A percentile compares a stretch with the other conserved stretches of the same genome.
phyloP scores from a whole-genome alignment of 1,139 yeast genomes.

The Insectozyma bohioensis region DNA sequence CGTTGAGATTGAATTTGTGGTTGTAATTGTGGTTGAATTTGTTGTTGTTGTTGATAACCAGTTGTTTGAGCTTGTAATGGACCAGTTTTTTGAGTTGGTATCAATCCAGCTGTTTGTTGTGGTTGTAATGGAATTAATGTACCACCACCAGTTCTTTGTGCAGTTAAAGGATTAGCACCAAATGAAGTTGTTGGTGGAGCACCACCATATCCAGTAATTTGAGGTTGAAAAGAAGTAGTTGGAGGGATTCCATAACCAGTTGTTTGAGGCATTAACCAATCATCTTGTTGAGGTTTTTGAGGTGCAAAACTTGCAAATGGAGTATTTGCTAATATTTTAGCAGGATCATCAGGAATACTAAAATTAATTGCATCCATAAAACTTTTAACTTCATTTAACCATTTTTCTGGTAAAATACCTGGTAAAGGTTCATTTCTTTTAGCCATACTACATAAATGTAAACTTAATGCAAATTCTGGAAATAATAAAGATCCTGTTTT shows the following conservation, averaged over 20 bases:
- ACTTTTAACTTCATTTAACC: slow-evolving; percentile 80
- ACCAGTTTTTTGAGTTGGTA: slow-evolving; percentile 44
- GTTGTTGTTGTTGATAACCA: slow-evolving; percentile 25
- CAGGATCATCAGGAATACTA: slow-evolving; percentile 63
- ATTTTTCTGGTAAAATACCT: slow-evolving; percentile 62
- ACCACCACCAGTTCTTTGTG: slow-evolving; percentile 48
- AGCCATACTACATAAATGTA: slow-evolving; percentile 80
- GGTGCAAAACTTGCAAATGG: slow-evolving; percentile 40
- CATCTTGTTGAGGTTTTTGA: slow-evolving; percentile 18
- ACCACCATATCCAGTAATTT: slow-evolving; percentile 13
- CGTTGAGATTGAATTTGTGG: slow-evolving; percentile 40
- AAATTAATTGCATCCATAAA: slow-evolving; percentile 88
- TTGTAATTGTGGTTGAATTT: too few species aligned
- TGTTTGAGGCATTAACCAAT: slow-evolving; percentile 26
- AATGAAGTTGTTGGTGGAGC: slow-evolving; percentile 24
- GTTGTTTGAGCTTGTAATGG: slow-evolving; percentile 34
- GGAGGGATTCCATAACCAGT: slow-evolving; percentile 9
- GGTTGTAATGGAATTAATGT: slow-evolving; percentile 47
- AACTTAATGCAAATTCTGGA: slow-evolving; percentile 93
- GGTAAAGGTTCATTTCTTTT: slow-evolving; percentile 81
- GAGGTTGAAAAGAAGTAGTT: slow-evolving; percentile 20
- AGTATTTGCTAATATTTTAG: slow-evolving; percentile 42
- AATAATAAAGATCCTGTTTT: slow-evolving; percentile 82
- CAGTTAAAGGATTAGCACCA: slow-evolving; percentile 27
- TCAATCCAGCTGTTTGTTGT: slow-evolving; percentile 48